These are phyloP conservation scores for Candida yuanshanica DNA, from an alignment of 805 yeast species.

Conservation along the genomic window DNA sequence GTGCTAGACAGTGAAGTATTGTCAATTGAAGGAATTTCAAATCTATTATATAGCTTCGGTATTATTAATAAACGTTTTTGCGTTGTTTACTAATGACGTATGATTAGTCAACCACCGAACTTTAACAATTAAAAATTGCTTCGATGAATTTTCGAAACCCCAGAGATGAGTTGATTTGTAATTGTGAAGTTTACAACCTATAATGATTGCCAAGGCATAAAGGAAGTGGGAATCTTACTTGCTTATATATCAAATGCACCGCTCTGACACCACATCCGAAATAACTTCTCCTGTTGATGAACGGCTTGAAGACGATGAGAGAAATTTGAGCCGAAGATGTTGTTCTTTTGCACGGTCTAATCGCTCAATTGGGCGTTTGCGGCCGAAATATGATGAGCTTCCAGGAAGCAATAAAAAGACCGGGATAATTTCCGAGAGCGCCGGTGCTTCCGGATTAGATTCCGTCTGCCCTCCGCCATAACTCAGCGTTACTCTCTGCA, in stretches of 20 bases:
- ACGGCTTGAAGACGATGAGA: not conserved
- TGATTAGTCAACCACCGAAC: not conserved
- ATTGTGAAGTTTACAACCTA: too few relatives aligned
- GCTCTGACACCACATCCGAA: too few relatives aligned
- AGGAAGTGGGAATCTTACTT: not conserved
- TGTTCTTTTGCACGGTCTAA: not conserved
- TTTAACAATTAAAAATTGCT: not conserved
- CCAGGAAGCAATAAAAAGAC: too few relatives aligned
- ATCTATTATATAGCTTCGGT: not conserved
- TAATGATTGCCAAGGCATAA: too few relatives aligned
- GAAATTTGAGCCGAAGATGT: not conserved
- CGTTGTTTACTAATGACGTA: not conserved
- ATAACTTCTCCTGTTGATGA: too few relatives aligned
- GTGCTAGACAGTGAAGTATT: not conserved
- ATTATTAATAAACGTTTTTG: not conserved
- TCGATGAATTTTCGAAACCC: not conserved
- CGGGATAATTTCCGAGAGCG: not conserved
- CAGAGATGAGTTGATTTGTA: not conserved
- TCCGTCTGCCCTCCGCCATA: too few relatives aligned
- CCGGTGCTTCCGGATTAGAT: not conserved
- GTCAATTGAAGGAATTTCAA: not conserved
- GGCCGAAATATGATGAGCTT: too few relatives aligned
- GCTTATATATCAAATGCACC: not conserved
- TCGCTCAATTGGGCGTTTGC: too few relatives aligned
- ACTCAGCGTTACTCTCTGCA: too few relatives aligned